Base-by-base conservation (phyloP, 2,329 filamentous ascomycete species). In the Byssochlamys sp. region DNA sequence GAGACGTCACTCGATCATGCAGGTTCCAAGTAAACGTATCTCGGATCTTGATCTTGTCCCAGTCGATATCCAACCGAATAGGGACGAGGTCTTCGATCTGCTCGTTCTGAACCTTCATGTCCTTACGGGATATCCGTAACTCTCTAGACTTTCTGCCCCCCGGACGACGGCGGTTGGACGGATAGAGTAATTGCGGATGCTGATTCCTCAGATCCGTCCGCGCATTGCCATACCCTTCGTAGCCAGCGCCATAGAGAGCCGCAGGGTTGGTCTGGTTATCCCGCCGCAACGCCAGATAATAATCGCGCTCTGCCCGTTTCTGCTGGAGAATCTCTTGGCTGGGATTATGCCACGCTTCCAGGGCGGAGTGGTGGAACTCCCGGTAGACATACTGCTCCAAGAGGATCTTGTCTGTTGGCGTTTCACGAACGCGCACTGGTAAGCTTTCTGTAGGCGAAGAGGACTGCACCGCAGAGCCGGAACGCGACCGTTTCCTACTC, bases 21-120 rank as follows among this genome's bases (percentile, higher is more conserved):
- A 97, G 80, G 72, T 99, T 99, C 91, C 92, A 99, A 2, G 94
- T 97, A 65, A 99, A 96, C 0, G 94, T 97, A 73, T 99, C 94
- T 71, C 94, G 88, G 60, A 99, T 80, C 74, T 94, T 94, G 66
- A 97, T 84, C 77, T 95, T 96, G 64, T 97, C 92, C 82, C 89
- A 89, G 68, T 99, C 94, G 54, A 97, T 89, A 66, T 99, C 94
- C 56, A 99, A 77, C 53, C 94, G 84, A 63, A 99, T 83, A 2
- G 94, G 94, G 1, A 97, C 89, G 56, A 99, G 78, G 69, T 96
- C 90, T 71, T 99, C 94, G 55, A 90, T 81, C 69, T 92, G 88
- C 65, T 97, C 92, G 26, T 90, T 90, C 76, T 97, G 94, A 64
- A 86, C 84, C 61, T 84, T 82, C 77, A 91, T 82, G 63, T 96